Conservation (phyloP, 179 eudicot genomes). For the Vitellaria paradoxa region DNA sequence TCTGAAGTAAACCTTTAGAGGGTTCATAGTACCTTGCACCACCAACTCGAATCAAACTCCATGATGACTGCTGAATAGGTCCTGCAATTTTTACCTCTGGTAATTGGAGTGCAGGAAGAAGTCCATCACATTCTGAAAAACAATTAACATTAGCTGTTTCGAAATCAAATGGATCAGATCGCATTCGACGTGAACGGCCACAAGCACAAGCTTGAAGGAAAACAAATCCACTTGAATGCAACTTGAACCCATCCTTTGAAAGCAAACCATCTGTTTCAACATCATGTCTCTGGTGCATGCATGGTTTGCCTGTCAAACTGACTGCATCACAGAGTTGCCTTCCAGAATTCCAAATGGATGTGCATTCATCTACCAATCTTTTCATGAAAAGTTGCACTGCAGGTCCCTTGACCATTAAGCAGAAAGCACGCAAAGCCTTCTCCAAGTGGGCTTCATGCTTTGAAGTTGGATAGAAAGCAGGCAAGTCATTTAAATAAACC, state of each 20-base stretch:
- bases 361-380: constrained; percentile 76
- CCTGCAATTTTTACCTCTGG: constrained; percentile 45
- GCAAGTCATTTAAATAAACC: constrained; percentile 69
- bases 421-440: constrained; percentile 63
- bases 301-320: constrained; percentile 91
- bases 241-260: constrained; percentile 33
- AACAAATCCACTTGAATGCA: constrained; percentile 81
- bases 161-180: constrained; percentile 86
- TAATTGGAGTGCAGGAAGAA: constrained; percentile 64
- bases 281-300: constrained; percentile 83
- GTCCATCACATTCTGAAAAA: constrained; percentile 77
- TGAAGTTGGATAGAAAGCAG: constrained; percentile 73
- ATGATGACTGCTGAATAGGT: constrained; percentile 47
- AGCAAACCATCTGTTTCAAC: constrained; percentile 29
- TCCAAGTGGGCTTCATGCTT: constrained; percentile 68
- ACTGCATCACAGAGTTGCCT: constrained; percentile 89
- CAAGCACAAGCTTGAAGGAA: constrained; percentile 98
- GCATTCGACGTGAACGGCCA: constrained; percentile 72
- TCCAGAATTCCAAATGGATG: constrained; percentile 77
- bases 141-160: constrained; percentile 63
- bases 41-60: constrained; percentile 80
- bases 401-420: constrained; percentile 88
- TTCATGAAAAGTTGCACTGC: constrained; percentile 55
- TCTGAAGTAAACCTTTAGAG: constrained; percentile 80
- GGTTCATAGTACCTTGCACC: constrained; percentile 77